Base-by-base conservation (phyloP, 2,329 filamentous ascomycete genomes). In the Fusarium dlaminii region DNA sequence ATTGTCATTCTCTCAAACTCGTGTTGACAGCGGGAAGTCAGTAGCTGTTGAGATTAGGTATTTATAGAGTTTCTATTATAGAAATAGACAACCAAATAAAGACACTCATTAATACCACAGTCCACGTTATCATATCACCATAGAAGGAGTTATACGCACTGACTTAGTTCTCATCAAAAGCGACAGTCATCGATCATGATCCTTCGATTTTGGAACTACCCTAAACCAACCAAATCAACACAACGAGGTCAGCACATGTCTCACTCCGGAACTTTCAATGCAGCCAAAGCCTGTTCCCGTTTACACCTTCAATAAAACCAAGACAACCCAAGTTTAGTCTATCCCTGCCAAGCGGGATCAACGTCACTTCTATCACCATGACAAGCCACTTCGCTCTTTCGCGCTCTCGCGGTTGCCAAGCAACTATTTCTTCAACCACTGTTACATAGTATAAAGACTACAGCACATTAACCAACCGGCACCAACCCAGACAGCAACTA, bases 321-420 rank as follows among this genome's bases (percentile, higher is more conserved):
- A 70, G 66, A 49, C 58, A 65, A 40, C 17, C 6, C 27, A 30
- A 37, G 15, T 37, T 24, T 51, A 30, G n/a, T 59, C 13, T 18
- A 15, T 27, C 37, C 9, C 45, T 64, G 29, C 17, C 27, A 14
- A 34, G 24, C 13, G 42, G 36, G 24, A 34, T 66, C 14, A 37
- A 49, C 22, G 36, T 45, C 59, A 66, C 30, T n/a, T 42, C 36
- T 42, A 10, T 32, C 42, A 10, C 9, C 34, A 34, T 11, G 32
- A 43, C 17, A 56, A 36, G 57, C 34, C 45, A 29, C 46, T 45
- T 70, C 59, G 67, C 51, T 24, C 43, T 30, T 54, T 70, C 52
- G 59, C 52, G 64, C 20, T 45, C 42, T 48, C n/a, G 27, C 20
- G 27, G n/a, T 34, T 27, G 29, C 39, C 39, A 52, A 60, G 42